phyloP scores from a whole-genome alignment of 2,329 filamentous ascomycete genomes.

The Diaporthe capsici region DNA sequence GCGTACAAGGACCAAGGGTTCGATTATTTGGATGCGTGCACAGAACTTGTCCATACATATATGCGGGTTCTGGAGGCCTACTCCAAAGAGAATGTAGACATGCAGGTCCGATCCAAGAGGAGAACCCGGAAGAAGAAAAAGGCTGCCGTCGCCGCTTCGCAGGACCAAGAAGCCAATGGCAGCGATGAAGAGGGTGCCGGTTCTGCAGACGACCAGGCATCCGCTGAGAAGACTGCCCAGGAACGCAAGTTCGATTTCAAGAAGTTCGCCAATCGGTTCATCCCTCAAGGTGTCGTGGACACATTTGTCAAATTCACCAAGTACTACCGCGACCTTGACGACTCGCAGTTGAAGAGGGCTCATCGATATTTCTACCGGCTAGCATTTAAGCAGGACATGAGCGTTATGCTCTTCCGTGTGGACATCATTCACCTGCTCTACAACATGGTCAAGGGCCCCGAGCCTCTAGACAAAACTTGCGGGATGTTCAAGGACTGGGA shows the following conservation, averaged over 20 bases:
- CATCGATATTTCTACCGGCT: constrained; percentile 96
- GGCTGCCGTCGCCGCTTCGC: constrained; percentile 56
- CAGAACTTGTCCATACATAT: constrained; percentile 92
- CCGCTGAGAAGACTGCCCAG: constrained; percentile 78
- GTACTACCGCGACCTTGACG: constrained; percentile 84
- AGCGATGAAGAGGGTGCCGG: constrained; percentile 75
- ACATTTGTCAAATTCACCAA: constrained; percentile 86
- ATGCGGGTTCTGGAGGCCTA: constrained; percentile 92
- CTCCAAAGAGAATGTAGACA: constrained; percentile 92
- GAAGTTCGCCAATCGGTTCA: constrained; percentile 84
- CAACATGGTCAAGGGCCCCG: constrained; percentile 91
- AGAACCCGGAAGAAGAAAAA: constrained; percentile 81
- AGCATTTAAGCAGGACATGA: constrained; percentile 94
- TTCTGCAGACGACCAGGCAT: constrained; percentile 78
- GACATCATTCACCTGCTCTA: constrained; percentile 92
- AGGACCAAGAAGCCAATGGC: constrained; percentile 59
- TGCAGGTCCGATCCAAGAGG: constrained; percentile 90
- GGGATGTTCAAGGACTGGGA: constrained; percentile 90
- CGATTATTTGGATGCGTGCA: constrained; percentile 91
- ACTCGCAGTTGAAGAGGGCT: constrained; percentile 87
- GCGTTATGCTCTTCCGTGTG: constrained; percentile 88
- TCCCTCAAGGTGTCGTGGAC: constrained; percentile 87
- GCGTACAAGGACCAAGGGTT: constrained; percentile 96
- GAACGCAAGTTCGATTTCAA: constrained; percentile 97
- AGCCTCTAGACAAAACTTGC: constrained; percentile 77